phyloP scores from a whole-genome alignment of 1,139 yeast genomes.

The Diutina rugosa region DNA sequence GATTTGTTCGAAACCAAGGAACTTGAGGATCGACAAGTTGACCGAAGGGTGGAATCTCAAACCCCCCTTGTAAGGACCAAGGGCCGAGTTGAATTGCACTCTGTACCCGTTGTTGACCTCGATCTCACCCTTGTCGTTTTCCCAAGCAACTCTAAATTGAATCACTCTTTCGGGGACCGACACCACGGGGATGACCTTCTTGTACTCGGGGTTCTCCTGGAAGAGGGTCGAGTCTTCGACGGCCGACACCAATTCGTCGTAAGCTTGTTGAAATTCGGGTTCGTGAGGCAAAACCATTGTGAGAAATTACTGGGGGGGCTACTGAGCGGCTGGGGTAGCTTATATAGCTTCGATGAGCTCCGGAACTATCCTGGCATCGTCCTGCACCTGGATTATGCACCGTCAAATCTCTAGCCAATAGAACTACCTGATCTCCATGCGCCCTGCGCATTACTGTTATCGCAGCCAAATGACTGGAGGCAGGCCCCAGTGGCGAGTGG shows the following conservation, averaged over 20 bases:
- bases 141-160: constrained; percentile 97
- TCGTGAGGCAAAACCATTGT: constrained; percentile 26
- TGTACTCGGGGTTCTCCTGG: constrained; percentile 78
- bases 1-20: constrained; percentile 95
- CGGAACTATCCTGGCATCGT: neutral
- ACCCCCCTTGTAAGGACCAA: constrained; percentile 99
- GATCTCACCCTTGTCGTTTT: constrained; percentile 82
- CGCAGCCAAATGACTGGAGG: constrained; percentile 1
- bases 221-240: constrained; percentile 86
- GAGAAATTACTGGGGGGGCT: neutral
- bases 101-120: constrained; percentile 96
- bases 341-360: neutral
- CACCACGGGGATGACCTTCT: constrained; percentile 79
- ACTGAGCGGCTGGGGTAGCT: neutral
- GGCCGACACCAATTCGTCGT: constrained; percentile 82
- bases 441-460: neutral
- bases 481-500: neutral
- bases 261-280: constrained; percentile 99
- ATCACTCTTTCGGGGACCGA: constrained; percentile 93
- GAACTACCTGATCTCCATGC: neutral
- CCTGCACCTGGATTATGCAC: constrained; percentile 2
- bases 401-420: constrained; percentile 7
- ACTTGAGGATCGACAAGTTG: constrained; percentile 86
- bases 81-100: constrained; percentile 95
- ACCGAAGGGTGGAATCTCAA: constrained; percentile 96